Percentiles rank a stretch among this genome's conserved stretches.
Conservation (phyloP, 306 rosid species). For the Luffa acutangula region DNA sequence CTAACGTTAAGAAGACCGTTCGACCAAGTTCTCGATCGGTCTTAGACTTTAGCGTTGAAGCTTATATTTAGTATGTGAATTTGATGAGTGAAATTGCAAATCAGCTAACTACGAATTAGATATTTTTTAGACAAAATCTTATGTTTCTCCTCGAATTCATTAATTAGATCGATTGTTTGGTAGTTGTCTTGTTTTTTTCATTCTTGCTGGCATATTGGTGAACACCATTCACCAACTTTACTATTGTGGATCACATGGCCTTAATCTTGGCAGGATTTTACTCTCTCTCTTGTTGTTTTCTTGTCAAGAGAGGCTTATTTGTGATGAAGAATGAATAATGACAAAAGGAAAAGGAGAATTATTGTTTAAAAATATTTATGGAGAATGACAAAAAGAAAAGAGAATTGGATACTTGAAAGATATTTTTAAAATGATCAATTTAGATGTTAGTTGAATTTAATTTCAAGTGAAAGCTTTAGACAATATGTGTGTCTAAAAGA, state of each 20-base stretch:
- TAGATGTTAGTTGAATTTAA: too few relatives aligned
- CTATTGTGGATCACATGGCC: background rate
- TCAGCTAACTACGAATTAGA: background rate
- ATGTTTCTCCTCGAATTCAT: background rate
- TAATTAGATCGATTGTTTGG: background rate
- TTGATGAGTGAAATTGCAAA: background rate
- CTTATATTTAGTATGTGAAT: background rate
- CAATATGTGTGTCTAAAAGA: too few relatives aligned
- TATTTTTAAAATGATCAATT: too few relatives aligned
- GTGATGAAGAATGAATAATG: background rate
- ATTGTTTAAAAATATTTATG: background rate
- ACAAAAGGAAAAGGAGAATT: background rate
- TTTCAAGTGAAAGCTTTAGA: too few relatives aligned
- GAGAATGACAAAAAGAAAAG: too few relatives aligned
- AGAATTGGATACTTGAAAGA: too few relatives aligned
- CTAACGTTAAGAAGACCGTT: background rate
- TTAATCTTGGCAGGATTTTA: background rate
- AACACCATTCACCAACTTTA: background rate
- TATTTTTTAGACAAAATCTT: too few relatives aligned
- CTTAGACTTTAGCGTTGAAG: background rate
- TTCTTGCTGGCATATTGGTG: background rate
- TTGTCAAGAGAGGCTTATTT: background rate
- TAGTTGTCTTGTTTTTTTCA: background rate
- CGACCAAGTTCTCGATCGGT: background rate
- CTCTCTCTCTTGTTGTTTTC: background rate